phyloP scores from a whole-genome alignment of 1,284 basidiomycete genomes.

The Lentinus polychrous region DNA sequence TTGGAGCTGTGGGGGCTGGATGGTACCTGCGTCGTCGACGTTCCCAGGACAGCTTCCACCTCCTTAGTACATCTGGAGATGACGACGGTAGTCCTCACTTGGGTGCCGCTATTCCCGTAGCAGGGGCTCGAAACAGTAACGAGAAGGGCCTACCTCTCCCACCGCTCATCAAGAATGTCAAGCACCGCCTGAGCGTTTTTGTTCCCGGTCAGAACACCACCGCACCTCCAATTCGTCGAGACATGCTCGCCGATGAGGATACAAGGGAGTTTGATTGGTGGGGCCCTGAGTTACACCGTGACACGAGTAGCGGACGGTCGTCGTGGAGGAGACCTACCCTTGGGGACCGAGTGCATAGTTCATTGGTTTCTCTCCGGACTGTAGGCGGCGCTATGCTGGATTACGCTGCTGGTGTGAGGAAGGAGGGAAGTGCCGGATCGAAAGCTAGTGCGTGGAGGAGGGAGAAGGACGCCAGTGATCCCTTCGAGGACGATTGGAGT shows the following conservation, averaged over 20 bases:
- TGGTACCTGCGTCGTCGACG: constrained; percentile 36
- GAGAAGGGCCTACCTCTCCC: constrained; percentile 17
- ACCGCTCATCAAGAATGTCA: constrained; percentile 19
- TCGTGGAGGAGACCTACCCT: constrained; percentile 24
- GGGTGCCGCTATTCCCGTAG: constrained; percentile 23
- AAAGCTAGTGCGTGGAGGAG: constrained; percentile 25
- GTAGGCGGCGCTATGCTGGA: constrained; percentile 31
- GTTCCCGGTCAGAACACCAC: constrained; percentile 16
- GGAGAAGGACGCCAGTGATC: constrained; percentile 43
- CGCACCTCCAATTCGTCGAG: constrained; percentile 29
- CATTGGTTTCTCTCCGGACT: constrained; percentile 42
- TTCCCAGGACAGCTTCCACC: constrained; percentile 34
- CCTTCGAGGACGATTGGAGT: constrained; percentile 39
- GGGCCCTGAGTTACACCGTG: constrained; percentile 12
- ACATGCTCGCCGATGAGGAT: constrained; percentile 77
- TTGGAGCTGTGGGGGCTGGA: constrained; percentile 29
- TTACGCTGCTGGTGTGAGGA: constrained; percentile 23
- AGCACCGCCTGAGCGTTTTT: constrained; percentile 19
- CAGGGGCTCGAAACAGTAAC: constrained; percentile 13
- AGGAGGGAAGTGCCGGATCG: constrained; percentile 4
- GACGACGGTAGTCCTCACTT: constrained; percentile 28
- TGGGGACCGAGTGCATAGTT: constrained; percentile 24
- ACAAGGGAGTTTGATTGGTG: constrained; percentile 36
- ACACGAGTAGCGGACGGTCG: constrained; percentile 20
- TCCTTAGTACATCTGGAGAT: constrained; percentile 28